These are phyloP conservation scores for Penicillium diatomitis DNA, from an alignment of 495 filamentous ascomycete genomes.

Conservation along the genomic window DNA sequence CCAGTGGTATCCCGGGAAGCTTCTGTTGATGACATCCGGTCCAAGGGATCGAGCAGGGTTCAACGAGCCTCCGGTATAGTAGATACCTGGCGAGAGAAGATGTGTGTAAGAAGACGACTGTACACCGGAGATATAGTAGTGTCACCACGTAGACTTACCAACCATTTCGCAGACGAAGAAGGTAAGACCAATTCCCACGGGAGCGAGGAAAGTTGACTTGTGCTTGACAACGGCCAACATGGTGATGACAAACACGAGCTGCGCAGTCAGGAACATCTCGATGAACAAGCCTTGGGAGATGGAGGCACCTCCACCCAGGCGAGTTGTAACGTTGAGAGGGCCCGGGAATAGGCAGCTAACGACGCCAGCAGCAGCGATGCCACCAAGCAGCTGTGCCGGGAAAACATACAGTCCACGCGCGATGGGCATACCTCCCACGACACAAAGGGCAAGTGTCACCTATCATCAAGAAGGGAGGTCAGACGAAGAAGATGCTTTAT, in stretches of 20 bases:
- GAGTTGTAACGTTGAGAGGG: slow-evolving; percentile 49
- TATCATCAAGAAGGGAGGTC: slow-evolving; percentile 5
- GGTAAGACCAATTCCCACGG: slow-evolving; percentile 64
- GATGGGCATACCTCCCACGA: slow-evolving; percentile 47
- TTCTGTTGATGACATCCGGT: slow-evolving; percentile 53
- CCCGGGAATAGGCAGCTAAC: slow-evolving; percentile 56
- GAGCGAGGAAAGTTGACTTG: slow-evolving; percentile 68
- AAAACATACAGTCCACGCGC: slow-evolving; percentile 43
- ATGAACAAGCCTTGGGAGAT: slow-evolving; percentile 64
- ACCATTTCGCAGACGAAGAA: slow-evolving; percentile 63
- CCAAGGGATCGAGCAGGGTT: slow-evolving; percentile 69
- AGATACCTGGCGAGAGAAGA: slow-evolving; percentile 41
- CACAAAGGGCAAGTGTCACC: slow-evolving; percentile 49
- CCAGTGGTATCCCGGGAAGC: slow-evolving; percentile 50
- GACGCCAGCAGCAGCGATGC: slow-evolving; percentile 52
- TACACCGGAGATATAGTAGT: neutral
- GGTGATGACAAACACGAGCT: slow-evolving; percentile 70
- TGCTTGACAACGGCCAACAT: slow-evolving; percentile 82
- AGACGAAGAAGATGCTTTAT: too few species aligned
- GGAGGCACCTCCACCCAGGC: slow-evolving; percentile 46
- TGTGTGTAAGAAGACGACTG: too few species aligned
- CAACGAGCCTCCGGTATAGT: slow-evolving; percentile 63
- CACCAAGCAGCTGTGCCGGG: slow-evolving; percentile 46
- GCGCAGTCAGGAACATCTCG: slow-evolving; percentile 70
- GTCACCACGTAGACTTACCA: slow-evolving; percentile 30